phyloP scores from a whole-genome alignment of 73 alveolate species.

The Paramecium octaurelia region DNA sequence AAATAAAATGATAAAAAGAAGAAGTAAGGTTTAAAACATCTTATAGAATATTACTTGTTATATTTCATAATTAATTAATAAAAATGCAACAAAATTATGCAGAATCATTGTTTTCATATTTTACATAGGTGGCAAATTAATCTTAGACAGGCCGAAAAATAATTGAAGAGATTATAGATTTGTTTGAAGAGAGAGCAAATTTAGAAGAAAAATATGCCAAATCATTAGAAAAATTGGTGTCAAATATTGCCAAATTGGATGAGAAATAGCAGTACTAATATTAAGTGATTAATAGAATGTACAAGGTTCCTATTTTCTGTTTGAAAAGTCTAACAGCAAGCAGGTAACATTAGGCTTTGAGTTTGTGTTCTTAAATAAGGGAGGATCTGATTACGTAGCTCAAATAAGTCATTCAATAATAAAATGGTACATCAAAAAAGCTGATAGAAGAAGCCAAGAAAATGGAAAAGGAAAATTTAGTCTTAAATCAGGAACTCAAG shows the following conservation, averaged over 20 bases:
- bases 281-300: background rate
- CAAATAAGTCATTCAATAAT: background rate
- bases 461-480: background rate
- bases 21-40: background rate
- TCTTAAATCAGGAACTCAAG: background rate
- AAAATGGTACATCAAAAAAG: background rate
- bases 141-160: slow-evolving; percentile 7
- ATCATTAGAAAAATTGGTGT: background rate
- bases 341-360: background rate
- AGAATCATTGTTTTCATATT: background rate
- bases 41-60: background rate
- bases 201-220: slow-evolving; percentile 23
- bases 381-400: slow-evolving; percentile 5
- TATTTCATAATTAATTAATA: background rate
- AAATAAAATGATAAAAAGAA: background rate
- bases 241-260: background rate
- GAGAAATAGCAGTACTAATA: background rate
- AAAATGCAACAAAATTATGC: background rate
- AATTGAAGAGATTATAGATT: background rate
- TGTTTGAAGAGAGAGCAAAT: slow-evolving; percentile 31
- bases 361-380: background rate
- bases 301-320: slow-evolving; percentile 25
- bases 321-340: background rate
- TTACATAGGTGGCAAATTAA: background rate
- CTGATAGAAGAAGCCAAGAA: slow-evolving; percentile 19